Evolutionary conservation across 2,329 filamentous ascomycete genomes (phyloP), one percentile per base, ranked within the genome.

Genomic region (Nothomitra cinnamomea): DNA sequence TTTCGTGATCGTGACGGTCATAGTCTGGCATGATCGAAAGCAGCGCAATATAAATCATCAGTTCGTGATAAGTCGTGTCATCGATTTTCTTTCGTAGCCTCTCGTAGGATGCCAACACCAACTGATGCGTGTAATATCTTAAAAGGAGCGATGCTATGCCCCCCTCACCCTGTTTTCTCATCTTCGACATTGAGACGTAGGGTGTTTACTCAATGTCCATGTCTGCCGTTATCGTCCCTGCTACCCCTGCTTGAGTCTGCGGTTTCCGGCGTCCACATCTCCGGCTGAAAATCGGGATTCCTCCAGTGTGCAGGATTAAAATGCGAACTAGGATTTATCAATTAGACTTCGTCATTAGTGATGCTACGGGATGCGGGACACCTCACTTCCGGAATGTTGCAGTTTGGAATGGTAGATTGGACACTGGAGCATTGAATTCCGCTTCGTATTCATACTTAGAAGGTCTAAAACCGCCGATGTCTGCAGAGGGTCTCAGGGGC

Each of bases 221-320:
- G 45, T 19, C 45, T 49, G 24, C 45, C 25, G 17, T 35, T 49
- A 49, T 49, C 45, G n/a, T 49, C 45, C 24, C 21, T 28, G 8
- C 32, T n/a, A 2, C 45, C 45, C 32, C 45, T 49, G 13, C 24
- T 43, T 17, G 32, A 53, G 10, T 47, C 52, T 21, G 41, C 52
- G 35, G 15, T 49, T 2, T 72, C 70, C 2, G 72, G 72, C 57
- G 65, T 66, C 72, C 72, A 75, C 56, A 74, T 70, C 57, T 75
- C 71, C 4, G 72, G 72, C 55, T 75, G 70, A 58, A 76, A 76
- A 32, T 74, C 70, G 19, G 70, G 69, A 57, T 74, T 75, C 56
- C 69, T 61, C 60, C 71, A 76, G 61, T 76, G 72, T 3, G 72
- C 71, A 19, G 70, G 71, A 54, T 74, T 74, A 66, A 67, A 74